Evolutionary conservation across 2,329 filamentous ascomycete species (phyloP).

Genomic region (Colletotrichum salicis): DNA sequence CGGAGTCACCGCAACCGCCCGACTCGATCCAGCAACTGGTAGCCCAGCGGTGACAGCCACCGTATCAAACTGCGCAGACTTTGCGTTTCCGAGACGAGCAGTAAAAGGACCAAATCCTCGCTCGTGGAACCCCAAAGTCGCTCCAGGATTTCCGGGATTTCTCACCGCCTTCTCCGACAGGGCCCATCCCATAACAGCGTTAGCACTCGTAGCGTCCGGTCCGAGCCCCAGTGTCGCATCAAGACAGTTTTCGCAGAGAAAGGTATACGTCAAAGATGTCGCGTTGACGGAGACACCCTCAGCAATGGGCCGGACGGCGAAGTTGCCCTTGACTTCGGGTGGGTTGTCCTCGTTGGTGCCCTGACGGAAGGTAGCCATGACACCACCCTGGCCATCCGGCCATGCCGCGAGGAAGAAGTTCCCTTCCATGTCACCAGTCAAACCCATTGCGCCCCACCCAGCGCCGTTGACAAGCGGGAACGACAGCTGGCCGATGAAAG

Average conservation of each 20-base stretch:
- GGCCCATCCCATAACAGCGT: constrained; percentile 50
- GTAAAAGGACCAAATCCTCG: constrained; percentile 44
- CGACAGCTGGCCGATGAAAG: constrained; percentile 60
- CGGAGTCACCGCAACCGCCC: constrained; percentile 34
- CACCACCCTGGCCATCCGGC: constrained; percentile 50
- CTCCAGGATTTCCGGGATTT: constrained; percentile 39
- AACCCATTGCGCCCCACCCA: constrained; percentile 58
- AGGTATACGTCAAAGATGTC: constrained; percentile 57
- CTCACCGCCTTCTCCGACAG: constrained; percentile 41
- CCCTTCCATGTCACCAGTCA: constrained; percentile 56
- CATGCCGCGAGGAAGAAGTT: constrained; percentile 57
- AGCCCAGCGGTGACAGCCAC: constrained; percentile 53
- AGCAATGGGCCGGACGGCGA: constrained; percentile 51
- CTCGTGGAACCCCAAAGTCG: constrained; percentile 45
- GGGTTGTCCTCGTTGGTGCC: constrained; percentile 55
- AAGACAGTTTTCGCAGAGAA: constrained; percentile 54
- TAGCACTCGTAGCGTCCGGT: constrained; percentile 37
- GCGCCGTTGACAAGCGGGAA: constrained; percentile 51
- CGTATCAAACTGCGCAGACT: constrained; percentile 48
- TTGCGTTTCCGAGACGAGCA: constrained; percentile 47
- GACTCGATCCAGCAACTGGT: constrained; percentile 41
- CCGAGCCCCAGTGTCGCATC: constrained; percentile 43
- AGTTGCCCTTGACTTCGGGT: constrained; percentile 53
- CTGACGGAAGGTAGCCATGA: constrained; percentile 56
- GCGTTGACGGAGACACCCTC: constrained; percentile 55